Base-by-base conservation (phyloP, 192 early-diverging fungal species). In the Pilobolus umbonatus region DNA sequence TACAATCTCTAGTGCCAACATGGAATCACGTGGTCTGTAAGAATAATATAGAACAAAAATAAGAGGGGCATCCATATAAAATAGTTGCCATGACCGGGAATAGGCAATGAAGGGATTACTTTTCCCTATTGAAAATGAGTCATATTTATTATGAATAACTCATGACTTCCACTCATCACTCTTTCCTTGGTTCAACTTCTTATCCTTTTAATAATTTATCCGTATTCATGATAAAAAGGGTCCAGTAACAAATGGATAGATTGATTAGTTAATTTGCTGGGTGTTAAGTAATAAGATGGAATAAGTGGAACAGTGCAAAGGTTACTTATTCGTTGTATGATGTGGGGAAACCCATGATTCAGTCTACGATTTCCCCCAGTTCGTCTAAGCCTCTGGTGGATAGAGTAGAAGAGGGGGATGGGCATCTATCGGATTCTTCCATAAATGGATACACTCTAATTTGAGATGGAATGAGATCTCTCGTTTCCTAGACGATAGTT, bases 21-120 rank as follows among this genome's bases (percentile, higher is more conserved):
- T n/a, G 46, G 46, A 48, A 15, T 48, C 24, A 48, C 26, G 24
- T 15, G 46, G 46, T 48, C 47, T 29, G 47, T 49, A 28, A 28
- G 47, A 28, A n/a, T 49, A 49, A 49, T 49, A 28, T 28, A 38
- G 36, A 38, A 38, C 1, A 38, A 38, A 1, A 38, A 38, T 49
- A n/a, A 15, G 25, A 29, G 22, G 29, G 25, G 47, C 25, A 29
- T 22, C 14, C 47, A 28, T 49, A n/a, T 28, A 38, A 38, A 12
- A 38, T 12, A 49, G 29, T 49, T 7, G 3, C 21, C 6, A 7
- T 15, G 24, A 49, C 25, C 9, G 8, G 14, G 5, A 28, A 28
- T 1, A 15, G 1, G 12, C 29, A 15, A 14, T 1, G 25, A 49
- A 3, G 0, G 4, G 25, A n/a, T 12, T 6, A 8, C 25, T 29